phyloP scores from a whole-genome alignment of 495 filamentous ascomycete species.

The Penicillium parvum region DNA sequence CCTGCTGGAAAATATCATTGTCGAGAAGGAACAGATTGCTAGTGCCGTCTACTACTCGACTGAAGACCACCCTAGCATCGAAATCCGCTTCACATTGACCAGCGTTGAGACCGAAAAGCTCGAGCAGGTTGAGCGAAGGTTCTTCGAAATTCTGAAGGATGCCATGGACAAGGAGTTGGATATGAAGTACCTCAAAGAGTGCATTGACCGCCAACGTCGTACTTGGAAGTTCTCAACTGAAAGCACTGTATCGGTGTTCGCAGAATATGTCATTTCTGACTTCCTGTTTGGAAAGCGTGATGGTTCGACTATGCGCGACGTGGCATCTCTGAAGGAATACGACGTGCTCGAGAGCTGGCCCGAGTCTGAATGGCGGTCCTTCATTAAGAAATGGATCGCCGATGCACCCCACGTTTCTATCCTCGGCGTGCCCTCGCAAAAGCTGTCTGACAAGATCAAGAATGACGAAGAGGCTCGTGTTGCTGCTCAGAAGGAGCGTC shows the following conservation, averaged over 20 bases:
- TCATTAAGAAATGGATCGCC: constrained; percentile 76
- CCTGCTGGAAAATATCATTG: constrained; percentile 82
- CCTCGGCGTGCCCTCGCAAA: constrained; percentile 74
- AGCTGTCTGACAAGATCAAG: constrained; percentile 68
- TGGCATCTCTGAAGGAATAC: constrained; percentile 67
- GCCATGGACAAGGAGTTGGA: constrained; percentile 76
- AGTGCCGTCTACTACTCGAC: constrained; percentile 73
- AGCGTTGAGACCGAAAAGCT: constrained; percentile 86
- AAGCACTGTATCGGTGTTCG: constrained; percentile 66
- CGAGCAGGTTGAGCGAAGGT: constrained; percentile 72
- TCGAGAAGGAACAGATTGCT: constrained; percentile 88
- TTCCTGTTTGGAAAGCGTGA: constrained; percentile 86
- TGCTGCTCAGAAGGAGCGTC: constrained; percentile 51
- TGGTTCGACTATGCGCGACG: constrained; percentile 69
- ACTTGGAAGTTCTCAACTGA: constrained; percentile 78
- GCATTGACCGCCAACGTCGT: constrained; percentile 70
- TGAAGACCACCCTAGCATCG: constrained; percentile 71
- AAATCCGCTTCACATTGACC: constrained; percentile 78
- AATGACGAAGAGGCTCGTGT: constrained; percentile 59
- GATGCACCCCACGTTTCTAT: constrained; percentile 84
- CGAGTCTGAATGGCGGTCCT: constrained; percentile 76
- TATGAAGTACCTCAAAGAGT: constrained; percentile 83
- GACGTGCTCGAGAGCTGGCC: constrained; percentile 74
- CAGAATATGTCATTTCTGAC: constrained; percentile 74
- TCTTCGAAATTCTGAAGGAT: constrained; percentile 78